Base-by-base conservation (phyloP, 75 land plant species). In the Picea sitchensis region DNA sequence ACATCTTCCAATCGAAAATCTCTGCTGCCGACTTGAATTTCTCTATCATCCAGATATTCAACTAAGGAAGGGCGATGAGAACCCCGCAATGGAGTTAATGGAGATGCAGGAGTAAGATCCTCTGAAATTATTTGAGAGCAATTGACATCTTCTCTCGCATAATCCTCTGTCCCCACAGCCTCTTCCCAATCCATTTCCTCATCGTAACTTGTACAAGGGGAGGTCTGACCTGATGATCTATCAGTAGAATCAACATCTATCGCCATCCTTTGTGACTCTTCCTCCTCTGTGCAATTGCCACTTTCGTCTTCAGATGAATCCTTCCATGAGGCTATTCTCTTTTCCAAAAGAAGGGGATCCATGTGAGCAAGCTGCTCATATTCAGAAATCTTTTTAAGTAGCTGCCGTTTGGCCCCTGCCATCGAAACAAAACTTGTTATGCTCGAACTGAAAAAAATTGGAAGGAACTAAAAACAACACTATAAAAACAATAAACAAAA, bases 321-420 rank as follows among this genome's bases (percentile, higher is more conserved):
- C 12, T 64, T 64, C 67, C 67, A 64, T 2, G 67, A 64, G 2
- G 67, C 32, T 26, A 64, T 31, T 15, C 14, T 68, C 20, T 38
- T 38, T 18, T 68, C 47, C 72, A 68, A 68, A 38, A 68, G 44
- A 68, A 68, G 20, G 3, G 73, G 51, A 41, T 69, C 47, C 73
- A 69, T 69, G 47, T 69, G 12, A 7, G 73, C 73, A 41, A 69
- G 73, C 73, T 69, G 20, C 18, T 69, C 73, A 41, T 69, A 69
- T 18, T 41, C 73, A 38, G 47, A 17, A 12, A 69, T 69, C 13
- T 69, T 69, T 34, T 41, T 41, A 69, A 69, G 51, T 14, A 69
- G n/a, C 21, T 69, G 73, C 2, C 41, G 38, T 69, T 47, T 69
- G 20, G 73, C 73, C 21, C 51, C 73, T 69, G 54, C 69, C 34